phyloP scores from a whole-genome alignment of 2,329 filamentous ascomycete genomes.

The Anisogramma anomala region DNA sequence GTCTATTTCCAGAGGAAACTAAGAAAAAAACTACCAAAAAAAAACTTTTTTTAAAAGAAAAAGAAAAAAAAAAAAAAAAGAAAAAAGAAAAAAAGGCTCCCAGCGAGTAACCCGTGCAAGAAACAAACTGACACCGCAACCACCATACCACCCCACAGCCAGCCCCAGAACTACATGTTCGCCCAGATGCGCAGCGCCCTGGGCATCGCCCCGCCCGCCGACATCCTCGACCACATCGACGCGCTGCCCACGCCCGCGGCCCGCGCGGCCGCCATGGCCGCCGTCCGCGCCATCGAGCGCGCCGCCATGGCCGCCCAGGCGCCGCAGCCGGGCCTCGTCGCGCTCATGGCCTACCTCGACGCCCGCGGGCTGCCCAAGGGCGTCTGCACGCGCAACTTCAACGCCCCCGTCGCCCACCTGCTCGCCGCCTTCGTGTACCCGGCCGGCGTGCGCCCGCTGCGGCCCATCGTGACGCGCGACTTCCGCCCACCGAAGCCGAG shows the following conservation, averaged over 20 bases:
- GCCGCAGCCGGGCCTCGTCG: conserved; percentile 67
- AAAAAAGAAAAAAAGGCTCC: too few relatives aligned
- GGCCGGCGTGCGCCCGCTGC: conserved; percentile 46
- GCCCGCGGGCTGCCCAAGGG: conserved; percentile 56
- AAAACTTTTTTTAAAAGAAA: too few relatives aligned
- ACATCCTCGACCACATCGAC: conserved; percentile 86
- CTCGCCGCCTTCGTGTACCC: conserved; percentile 57
- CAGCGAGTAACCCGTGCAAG: too few relatives aligned
- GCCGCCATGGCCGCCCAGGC: conserved; percentile 67
- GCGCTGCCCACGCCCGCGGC: conserved; percentile 48
- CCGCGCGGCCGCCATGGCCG: conserved; percentile 55
- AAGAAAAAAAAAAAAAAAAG: too few relatives aligned
- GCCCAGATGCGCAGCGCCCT: conserved; percentile 68
- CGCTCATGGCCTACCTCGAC: conserved; percentile 76
- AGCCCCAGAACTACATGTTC: conserved; percentile 96
- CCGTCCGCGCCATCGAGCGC: conserved; percentile 70
- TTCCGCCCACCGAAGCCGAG: conserved; percentile 77
- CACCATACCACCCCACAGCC: conserved; percentile 37
- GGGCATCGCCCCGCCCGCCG: conserved; percentile 56
- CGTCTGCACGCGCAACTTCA: conserved; percentile 92
- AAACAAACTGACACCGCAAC: not conserved
- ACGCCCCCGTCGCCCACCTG: conserved; percentile 63
- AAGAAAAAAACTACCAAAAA: too few relatives aligned
- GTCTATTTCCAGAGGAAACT: too few relatives aligned
- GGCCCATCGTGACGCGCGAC: conserved; percentile 73